Base-by-base conservation (phyloP, 192 early-diverging fungal genomes). In the Coemansia sp. region DNA sequence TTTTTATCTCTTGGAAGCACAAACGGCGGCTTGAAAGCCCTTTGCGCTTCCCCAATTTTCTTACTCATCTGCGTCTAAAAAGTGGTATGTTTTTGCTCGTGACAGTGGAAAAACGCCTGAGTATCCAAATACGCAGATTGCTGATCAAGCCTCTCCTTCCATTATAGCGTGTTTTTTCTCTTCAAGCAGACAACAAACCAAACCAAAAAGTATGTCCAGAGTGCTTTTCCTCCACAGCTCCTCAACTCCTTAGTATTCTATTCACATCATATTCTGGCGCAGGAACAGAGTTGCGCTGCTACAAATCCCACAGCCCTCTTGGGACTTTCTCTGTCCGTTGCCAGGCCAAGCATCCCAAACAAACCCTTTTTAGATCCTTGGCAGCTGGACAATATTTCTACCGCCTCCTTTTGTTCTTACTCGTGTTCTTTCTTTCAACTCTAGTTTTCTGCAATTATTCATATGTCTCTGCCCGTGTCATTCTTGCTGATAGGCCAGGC, bases 401-500 rank as follows among this genome's bases (percentile, higher is more conserved):
- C 41, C 3, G 41, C 5, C 14, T 45, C 15, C 19, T 21, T n/a
- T n/a, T 21, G 15, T 49, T n/a, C 19, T n/a, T 21, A 21, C 19
- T 22, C 19, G 0, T 49, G 5, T n/a, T 25, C 22, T 3, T 21
- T 25, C 37, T 50, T 62, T 14, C n/a, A 39, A 38, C 43, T 63
- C n/a, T 45, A 12, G 41, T 45, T n/a, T 45, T 45, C 11, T n/a
- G 41, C 41, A 54, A 32, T 17, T 19, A 32, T 53, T 58, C 48
- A 43, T 51, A 72, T 72, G 70, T 56, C 70, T 5, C 59, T 66
- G 57, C 70, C 70, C 14, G 58, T 72, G 35, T 72, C 70, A 21
- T 62, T 66, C n/a, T 58, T 63, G 38, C 24, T 66, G 58, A 43
- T 73, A 66, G 60, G 60, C 55, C 60, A 62, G 15, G 48, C 62